phyloP scores from a whole-genome alignment of 169 alveolate species.

The Eimeria zaria region DNA sequence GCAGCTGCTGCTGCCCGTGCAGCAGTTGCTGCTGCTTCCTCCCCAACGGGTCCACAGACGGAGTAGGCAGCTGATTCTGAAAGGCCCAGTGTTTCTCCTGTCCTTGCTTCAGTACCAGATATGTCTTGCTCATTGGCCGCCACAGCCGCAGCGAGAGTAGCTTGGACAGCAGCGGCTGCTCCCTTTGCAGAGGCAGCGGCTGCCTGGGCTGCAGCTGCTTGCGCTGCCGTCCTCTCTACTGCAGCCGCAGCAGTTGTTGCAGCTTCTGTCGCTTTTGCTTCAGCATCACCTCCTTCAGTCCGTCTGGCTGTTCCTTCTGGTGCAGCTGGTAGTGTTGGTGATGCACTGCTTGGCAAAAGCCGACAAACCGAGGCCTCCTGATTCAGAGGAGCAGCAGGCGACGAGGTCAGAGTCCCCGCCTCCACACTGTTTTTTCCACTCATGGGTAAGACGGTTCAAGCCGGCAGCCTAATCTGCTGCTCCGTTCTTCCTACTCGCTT shows the following conservation, averaged over 20 bases:
- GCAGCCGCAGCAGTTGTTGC: background rate
- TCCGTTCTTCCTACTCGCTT: background rate
- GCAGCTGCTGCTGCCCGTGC: slow-evolving; percentile 42
- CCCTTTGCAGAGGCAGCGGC: slow-evolving; percentile 27
- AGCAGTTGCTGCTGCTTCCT: slow-evolving; percentile 32
- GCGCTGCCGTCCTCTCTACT: slow-evolving; percentile 24
- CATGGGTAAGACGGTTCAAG: background rate
- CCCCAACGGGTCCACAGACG: background rate
- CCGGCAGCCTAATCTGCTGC: background rate
- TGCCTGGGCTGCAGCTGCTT: slow-evolving; percentile 39
- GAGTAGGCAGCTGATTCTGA: background rate
- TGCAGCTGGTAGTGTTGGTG: background rate
- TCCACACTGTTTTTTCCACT: background rate
- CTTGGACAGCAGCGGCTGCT: slow-evolving; percentile 36
- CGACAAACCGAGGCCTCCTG: background rate
- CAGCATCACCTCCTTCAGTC: background rate
- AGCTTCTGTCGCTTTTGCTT: background rate
- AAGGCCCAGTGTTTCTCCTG: background rate
- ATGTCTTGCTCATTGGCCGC: background rate
- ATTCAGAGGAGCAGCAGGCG: background rate
- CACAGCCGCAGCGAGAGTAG: background rate
- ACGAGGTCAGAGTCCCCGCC: background rate
- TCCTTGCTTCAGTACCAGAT: background rate
- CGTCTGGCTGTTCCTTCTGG: background rate
- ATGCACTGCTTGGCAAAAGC: background rate